Conservation (phyloP, 192 early-diverging fungal genomes). For the Phycomyces nitens region DNA sequence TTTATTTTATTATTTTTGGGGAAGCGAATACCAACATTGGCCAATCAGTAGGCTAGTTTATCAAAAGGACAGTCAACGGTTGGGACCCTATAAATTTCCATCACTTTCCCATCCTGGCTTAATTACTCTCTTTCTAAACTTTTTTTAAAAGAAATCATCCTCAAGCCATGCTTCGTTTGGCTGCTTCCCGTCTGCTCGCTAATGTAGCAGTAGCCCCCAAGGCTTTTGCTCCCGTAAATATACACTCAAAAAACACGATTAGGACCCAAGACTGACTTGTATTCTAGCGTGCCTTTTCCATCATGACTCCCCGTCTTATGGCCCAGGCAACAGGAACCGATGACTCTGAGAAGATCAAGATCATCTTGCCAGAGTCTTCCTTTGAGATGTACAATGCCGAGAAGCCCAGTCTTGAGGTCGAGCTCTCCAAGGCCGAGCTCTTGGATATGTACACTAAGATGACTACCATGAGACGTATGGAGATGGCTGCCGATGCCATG, state of each 20-base stretch:
- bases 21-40: not conserved
- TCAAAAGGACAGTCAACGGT: conserved; percentile 8
- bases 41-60: not conserved
- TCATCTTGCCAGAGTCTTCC: conserved; percentile 67
- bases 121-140: conserved; percentile 11
- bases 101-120: not conserved
- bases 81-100: conserved; percentile 3
- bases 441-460: conserved; percentile 84
- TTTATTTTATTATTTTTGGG: conserved; percentile 9
- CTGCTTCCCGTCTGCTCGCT: conserved; percentile 31
- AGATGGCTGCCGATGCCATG: conserved; percentile 89
- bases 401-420: conserved; percentile 55
- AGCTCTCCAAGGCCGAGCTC: conserved; percentile 68
- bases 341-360: conserved; percentile 47
- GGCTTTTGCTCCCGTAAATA: conserved; percentile 18
- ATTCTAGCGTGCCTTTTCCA: conserved; percentile 38
- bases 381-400: conserved; percentile 88
- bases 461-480: conserved; percentile 86
- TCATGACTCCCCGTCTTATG: conserved; percentile 25
- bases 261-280: conserved; percentile 1
- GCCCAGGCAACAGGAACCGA: conserved; percentile 7
- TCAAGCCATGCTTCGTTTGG: conserved; percentile 30
- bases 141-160: conserved; percentile 6
- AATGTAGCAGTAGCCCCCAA: conserved; percentile 19
- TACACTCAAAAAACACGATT: no score